Evolutionary conservation across 129 eudicot genomes (phyloP).

Genomic region (Flaveria trinervia): DNA sequence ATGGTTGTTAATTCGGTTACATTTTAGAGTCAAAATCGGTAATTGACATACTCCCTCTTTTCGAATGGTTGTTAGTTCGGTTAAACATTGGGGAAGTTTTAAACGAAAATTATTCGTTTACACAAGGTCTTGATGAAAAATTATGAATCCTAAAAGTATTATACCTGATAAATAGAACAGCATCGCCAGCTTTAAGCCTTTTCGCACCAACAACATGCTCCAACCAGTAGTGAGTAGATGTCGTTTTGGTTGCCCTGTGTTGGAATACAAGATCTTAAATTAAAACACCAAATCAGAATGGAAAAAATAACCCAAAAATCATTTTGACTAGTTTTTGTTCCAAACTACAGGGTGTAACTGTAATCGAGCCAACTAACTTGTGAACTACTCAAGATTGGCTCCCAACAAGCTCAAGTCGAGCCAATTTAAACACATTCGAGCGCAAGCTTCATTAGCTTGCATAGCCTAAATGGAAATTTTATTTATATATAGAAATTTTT

Average conservation of each 20-base stretch:
- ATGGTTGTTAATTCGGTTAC: conserved; percentile 23
- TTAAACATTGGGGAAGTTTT: neutral
- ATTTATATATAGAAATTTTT: neutral
- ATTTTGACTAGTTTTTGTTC: neutral
- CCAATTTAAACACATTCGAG: too few relatives aligned
- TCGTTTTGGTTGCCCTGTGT: conserved; percentile 95
- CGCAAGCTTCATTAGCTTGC: neutral
- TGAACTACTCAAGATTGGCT: neutral
- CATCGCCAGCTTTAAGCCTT: conserved; percentile 95
- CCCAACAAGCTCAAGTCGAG: neutral
- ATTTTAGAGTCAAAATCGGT: conserved; percentile 2
- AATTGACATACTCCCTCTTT: conserved; percentile 5
- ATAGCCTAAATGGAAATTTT: neutral
- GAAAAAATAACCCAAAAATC: neutral
- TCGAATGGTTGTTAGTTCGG: neutral
- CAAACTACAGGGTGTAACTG: neutral
- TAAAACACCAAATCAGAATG: neutral
- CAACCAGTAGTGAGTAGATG: conserved; percentile 99
- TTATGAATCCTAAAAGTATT: neutral
- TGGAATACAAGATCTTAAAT: conserved; percentile 16
- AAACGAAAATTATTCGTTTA: too few relatives aligned
- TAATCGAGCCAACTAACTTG: neutral
- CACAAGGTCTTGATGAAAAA: too few relatives aligned
- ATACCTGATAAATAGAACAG: conserved; percentile 93
- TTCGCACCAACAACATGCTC: conserved; percentile 99